Conservation (phyloP, 2,329 filamentous ascomycete genomes). For the Phyllosticta citrichinensis region DNA sequence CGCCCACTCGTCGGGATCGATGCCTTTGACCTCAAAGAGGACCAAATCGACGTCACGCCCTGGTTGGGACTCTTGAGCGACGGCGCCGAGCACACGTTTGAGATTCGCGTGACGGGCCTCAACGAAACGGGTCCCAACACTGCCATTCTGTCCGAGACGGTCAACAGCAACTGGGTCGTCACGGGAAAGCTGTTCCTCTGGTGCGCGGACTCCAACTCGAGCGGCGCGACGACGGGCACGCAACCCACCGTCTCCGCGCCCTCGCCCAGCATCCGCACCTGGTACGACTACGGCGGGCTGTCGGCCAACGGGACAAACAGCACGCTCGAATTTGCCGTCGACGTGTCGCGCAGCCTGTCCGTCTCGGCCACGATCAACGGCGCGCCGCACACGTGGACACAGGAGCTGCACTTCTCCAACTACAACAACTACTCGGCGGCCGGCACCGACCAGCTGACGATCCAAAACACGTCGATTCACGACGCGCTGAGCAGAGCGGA, state of each 20-base stretch:
- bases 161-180: constrained; percentile 63
- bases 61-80: constrained; percentile 63
- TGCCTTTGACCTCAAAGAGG: constrained; percentile 67
- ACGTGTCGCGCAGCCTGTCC: constrained; percentile 45
- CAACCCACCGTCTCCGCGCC: constrained; percentile 26
- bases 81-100: constrained; percentile 54
- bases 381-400: constrained; percentile 47
- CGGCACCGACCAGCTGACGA: constrained; percentile 46
- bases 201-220: constrained; percentile 40
- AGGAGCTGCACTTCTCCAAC: constrained; percentile 48
- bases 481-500: constrained; percentile 21
- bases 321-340: constrained; percentile 49
- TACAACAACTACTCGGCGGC: constrained; percentile 43
- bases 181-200: constrained; percentile 76
- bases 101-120: constrained; percentile 57
- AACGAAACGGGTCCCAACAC: constrained; percentile 39
- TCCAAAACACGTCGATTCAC: constrained; percentile 41
- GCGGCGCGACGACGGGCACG: constrained; percentile 40
- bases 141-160: constrained; percentile 39
- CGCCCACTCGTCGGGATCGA: constrained; percentile 69
- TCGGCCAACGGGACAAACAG: constrained; percentile 46
- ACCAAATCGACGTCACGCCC: constrained; percentile 73
- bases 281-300: constrained; percentile 36
- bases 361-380: constrained; percentile 45
- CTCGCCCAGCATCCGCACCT: constrained; percentile 39